phyloP scores from a whole-genome alignment of 2,329 filamentous ascomycete species.

The Sarocladiaceae sp. region DNA sequence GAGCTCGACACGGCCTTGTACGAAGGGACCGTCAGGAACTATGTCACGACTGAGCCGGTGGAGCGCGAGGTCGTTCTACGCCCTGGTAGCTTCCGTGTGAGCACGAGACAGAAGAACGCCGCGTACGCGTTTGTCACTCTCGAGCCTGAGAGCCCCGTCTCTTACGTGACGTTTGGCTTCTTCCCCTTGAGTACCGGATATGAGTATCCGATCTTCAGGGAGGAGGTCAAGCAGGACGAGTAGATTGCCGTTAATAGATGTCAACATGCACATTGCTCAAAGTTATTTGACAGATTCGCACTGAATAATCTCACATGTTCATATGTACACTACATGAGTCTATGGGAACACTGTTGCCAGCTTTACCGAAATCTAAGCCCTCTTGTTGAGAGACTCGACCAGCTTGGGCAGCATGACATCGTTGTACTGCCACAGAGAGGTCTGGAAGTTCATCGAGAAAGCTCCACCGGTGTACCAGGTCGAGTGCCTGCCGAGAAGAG shows the following conservation, averaged over 20 bases:
- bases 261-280: too few relatives aligned
- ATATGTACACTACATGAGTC: not conserved
- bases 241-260: too few relatives aligned
- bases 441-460: constrained; percentile 25
- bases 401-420: constrained; percentile 18
- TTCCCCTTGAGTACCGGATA: constrained; percentile 17
- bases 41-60: constrained; percentile 15
- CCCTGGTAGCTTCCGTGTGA: constrained; percentile 20
- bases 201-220: constrained; percentile 22
- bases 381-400: constrained; percentile 7
- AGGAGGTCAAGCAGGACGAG: not conserved
- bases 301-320: not conserved
- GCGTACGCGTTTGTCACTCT: constrained; percentile 20
- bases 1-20: constrained; percentile 14
- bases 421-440: constrained; percentile 28
- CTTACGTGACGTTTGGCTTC: constrained; percentile 19
- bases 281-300: too few relatives aligned
- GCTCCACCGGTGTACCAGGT: constrained; percentile 40
- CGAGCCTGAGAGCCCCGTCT: constrained; percentile 22
- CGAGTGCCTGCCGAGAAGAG: constrained; percentile 34
- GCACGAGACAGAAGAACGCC: constrained; percentile 20
- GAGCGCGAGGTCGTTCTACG: constrained; percentile 17
- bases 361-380: not conserved
- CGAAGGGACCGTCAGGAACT: constrained; percentile 18
- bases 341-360: not conserved